Conservation (phyloP, 83 land plant species). For the Picea engelmannii region DNA sequence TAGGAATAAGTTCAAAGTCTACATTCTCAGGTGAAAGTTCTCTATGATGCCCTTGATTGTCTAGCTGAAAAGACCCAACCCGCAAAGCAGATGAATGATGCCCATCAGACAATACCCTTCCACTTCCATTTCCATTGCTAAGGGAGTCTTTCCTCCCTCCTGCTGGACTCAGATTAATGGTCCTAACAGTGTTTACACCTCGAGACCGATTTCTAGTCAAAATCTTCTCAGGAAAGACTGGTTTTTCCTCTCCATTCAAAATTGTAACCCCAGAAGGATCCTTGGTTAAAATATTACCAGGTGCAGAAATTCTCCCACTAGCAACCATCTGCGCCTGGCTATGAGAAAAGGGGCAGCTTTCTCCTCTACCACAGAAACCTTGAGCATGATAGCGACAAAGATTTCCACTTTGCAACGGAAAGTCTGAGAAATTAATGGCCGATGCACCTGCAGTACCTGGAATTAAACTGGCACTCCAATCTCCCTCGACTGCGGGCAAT, state of each 20-base stretch:
- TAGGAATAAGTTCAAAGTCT: conserved; percentile 15
- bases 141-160: conserved; percentile 12
- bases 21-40: conserved; percentile 11
- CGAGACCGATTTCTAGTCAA: conserved; percentile 25
- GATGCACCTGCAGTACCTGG: neutral
- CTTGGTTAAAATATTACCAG: neutral
- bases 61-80: conserved; percentile 15
- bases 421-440: neutral
- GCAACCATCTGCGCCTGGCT: conserved; percentile 16
- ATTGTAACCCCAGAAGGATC: conserved; percentile 5
- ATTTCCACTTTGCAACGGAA: conserved; percentile 6
- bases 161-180: conserved; percentile 15
- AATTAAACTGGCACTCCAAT: conserved; percentile 12
- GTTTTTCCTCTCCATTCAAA: conserved; percentile 22
- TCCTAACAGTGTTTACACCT: conserved; percentile 27
- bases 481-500: conserved; percentile 10
- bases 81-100: neutral
- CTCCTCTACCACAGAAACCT: conserved; percentile 25
- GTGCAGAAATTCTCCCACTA: neutral
- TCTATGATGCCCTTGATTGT: conserved; percentile 10
- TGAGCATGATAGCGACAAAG: conserved; percentile 25
- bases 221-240: conserved; percentile 42
- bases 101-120: conserved; percentile 19
- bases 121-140: conserved; percentile 20
- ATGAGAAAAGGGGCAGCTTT: conserved; percentile 18